Percentiles rank a stretch among this genome's conserved stretches.
phyloP scores from a whole-genome alignment of 164 flowering plant genomes.

The Liquidambar formosana region DNA sequence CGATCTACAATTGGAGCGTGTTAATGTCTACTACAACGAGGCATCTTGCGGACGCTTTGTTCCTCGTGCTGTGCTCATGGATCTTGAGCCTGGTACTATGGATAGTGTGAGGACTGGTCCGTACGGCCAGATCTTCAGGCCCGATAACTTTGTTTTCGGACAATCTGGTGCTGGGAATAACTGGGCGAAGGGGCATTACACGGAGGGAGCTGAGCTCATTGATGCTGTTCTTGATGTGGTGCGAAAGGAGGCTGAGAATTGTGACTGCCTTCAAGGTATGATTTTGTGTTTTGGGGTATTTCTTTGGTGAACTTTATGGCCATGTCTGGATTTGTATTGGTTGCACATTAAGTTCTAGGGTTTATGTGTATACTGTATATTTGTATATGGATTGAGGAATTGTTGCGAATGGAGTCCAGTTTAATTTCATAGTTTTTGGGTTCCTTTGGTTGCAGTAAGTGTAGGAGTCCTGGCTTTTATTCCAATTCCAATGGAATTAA shows the following conservation, averaged over 20 bases:
- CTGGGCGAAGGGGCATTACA: conserved; percentile 34
- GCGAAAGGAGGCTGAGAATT: conserved; percentile 32
- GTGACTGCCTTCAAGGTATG: conserved; percentile 31
- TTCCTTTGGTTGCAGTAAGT: no score
- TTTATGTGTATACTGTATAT: no score
- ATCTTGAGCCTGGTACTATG: conserved; percentile 37
- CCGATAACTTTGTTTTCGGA: conserved; percentile 31
- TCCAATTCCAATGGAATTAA: no score
- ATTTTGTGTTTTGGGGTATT: neutral
- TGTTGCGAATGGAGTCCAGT: no score
- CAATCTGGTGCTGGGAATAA: conserved; percentile 32
- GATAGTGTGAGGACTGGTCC: conserved; percentile 32
- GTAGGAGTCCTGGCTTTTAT: no score
- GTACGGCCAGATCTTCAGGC: conserved; percentile 30
- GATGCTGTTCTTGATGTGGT: conserved; percentile 33
- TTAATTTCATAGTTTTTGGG: no score
- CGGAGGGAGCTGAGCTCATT: conserved; percentile 31
- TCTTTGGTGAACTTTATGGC: neutral
- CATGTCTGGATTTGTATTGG: no score
- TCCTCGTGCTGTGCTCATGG: conserved; percentile 33
- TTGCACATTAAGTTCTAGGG: no score
- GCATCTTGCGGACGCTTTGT: conserved; percentile 29
- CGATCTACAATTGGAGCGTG: conserved; percentile 32
- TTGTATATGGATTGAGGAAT: no score
- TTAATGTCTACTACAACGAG: conserved; percentile 33